Conservation (phyloP, 1,284 basidiomycete species). For the Pseudozyma flocculosa region DNA sequence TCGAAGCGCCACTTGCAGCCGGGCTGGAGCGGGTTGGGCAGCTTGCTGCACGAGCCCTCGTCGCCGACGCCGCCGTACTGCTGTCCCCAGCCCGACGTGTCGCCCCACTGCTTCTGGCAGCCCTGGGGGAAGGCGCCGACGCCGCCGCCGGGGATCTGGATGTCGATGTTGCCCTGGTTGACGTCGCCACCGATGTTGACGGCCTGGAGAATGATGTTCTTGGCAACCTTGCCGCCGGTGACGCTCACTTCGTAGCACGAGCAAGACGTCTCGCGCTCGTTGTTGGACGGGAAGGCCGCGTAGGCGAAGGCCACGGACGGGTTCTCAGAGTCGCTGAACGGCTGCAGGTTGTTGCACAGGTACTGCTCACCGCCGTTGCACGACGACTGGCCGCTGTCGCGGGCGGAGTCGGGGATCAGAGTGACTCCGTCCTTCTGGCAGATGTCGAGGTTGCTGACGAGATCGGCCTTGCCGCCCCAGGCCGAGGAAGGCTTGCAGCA, state of each 20-base stretch:
- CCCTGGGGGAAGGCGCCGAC: constrained; percentile 21
- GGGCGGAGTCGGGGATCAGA: constrained; percentile 5
- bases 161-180: constrained; percentile 18
- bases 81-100: constrained; percentile 12
- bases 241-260: background rate
- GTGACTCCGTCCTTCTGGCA: constrained; percentile 28
- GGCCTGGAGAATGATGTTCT: constrained; percentile 30
- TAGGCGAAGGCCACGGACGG: constrained; percentile 9
- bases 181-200: constrained; percentile 26
- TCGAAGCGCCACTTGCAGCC: constrained; percentile 26
- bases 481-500: constrained; percentile 10
- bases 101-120: constrained; percentile 18
- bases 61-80: constrained; percentile 13
- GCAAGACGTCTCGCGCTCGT: background rate
- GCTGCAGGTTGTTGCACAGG: constrained; percentile 31
- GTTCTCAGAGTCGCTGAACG: constrained; percentile 12
- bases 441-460: constrained; percentile 17
- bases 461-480: constrained; percentile 8
- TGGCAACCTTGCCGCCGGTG: constrained; percentile 5
- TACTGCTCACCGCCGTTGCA: constrained; percentile 29
- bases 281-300: background rate
- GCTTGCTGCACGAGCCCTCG: constrained; percentile 2
- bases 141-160: constrained; percentile 34
- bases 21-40: constrained; percentile 16
- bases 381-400: constrained; percentile 12